Evolutionary conservation across 2,329 filamentous ascomycete species (phyloP).

Genomic region (Verticillium nonalfalfae): DNA sequence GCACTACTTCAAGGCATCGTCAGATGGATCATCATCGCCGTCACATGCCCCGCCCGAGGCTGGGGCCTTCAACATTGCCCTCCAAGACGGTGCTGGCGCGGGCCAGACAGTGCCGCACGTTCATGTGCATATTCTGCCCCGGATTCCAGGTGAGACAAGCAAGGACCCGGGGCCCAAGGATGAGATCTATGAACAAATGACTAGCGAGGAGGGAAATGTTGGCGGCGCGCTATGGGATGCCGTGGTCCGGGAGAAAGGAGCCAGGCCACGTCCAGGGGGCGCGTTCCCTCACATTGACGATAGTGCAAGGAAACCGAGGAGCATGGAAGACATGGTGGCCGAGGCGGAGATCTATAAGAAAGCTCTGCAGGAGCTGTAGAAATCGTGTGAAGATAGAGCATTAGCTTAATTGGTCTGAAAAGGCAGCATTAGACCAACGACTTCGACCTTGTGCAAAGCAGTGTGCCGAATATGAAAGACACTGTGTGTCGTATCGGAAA

Average conservation of each 20-base stretch:
- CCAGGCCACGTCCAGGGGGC: conserved; percentile 43
- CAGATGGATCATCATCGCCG: neutral
- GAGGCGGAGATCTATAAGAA: conserved; percentile 66
- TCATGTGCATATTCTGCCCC: conserved; percentile 86
- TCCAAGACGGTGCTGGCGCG: conserved; percentile 88
- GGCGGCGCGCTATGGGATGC: conserved; percentile 60
- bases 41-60: conserved; percentile 40
- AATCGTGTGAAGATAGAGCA: neutral
- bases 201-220: conserved; percentile 79
- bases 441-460: neutral
- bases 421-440: neutral
- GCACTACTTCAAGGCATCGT: conserved; percentile 38
- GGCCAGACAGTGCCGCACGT: conserved; percentile 93
- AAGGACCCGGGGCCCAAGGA: conserved; percentile 48
- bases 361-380: conserved; percentile 29
- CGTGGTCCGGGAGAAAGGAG: conserved; percentile 15
- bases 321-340: conserved; percentile 67
- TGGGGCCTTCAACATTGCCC: conserved; percentile 81
- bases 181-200: conserved; percentile 75
- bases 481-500: neutral
- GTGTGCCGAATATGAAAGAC: neutral
- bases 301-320: conserved; percentile 59
- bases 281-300: conserved; percentile 67
- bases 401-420: neutral
- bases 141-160: conserved; percentile 49